A percentile compares a stretch with the other conserved stretches of the same genome.
Evolutionary conservation across 106 monocot species (phyloP).

Genomic region (Narthecium ossifragum): DNA sequence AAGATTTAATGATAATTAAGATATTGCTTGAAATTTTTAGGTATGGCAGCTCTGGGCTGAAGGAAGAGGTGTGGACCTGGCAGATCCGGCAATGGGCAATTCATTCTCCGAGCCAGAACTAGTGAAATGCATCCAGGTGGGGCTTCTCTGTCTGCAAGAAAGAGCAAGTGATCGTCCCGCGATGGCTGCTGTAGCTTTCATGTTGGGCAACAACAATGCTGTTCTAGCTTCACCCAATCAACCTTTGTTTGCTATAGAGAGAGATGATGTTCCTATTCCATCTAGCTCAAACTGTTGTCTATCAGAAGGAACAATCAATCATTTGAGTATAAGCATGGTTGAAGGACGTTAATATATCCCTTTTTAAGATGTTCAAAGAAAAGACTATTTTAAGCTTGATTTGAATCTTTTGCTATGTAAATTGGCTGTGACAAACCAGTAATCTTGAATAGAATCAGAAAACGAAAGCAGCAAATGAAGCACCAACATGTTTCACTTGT

Average conservation of each 20-base stretch:
- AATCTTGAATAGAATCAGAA: too few relatives aligned
- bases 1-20: neutral
- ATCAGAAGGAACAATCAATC: too few relatives aligned
- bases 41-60: slow-evolving; percentile 28
- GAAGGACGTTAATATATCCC: too few relatives aligned
- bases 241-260: slow-evolving; percentile 12
- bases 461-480: too few relatives aligned
- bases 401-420: too few relatives aligned
- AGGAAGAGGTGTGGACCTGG: slow-evolving; percentile 11
- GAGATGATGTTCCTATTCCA: neutral
- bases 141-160: slow-evolving; percentile 40
- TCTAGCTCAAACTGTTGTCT: too few relatives aligned
- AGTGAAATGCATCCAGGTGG: slow-evolving; percentile 28
- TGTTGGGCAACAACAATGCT: slow-evolving; percentile 9
- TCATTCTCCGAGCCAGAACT: neutral
- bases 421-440: too few relatives aligned
- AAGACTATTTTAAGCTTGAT: too few relatives aligned
- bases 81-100: slow-evolving; percentile 12
- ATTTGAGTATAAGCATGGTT: too few relatives aligned
- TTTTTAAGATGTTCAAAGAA: too few relatives aligned
- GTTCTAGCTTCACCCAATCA: slow-evolving; percentile 20
- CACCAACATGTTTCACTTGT: too few relatives aligned
- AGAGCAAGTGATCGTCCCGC: slow-evolving; percentile 23
- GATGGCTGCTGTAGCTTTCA: slow-evolving; percentile 24
- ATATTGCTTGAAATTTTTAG: neutral